Conservation (phyloP, 305 asterid species). For the Fraxinus ornus region DNA sequence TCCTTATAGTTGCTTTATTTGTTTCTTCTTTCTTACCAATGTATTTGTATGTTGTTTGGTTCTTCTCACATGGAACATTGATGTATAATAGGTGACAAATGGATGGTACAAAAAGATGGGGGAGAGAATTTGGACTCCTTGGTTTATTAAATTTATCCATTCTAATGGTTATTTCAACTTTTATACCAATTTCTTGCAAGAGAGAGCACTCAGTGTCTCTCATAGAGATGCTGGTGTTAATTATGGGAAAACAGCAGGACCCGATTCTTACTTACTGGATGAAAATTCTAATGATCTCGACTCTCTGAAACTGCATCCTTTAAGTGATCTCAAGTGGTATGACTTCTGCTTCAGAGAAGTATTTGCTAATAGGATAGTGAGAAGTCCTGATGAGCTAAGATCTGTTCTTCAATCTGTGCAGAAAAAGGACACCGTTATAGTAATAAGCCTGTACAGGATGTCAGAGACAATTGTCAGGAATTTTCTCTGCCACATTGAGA, state of each 20-base stretch:
- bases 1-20: neutral
- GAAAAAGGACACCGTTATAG: slow-evolving; percentile 43
- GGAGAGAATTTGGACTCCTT: slow-evolving; percentile 94
- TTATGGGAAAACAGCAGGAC: slow-evolving; percentile 83
- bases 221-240: slow-evolving; percentile 92
- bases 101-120: slow-evolving; percentile 93
- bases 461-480: slow-evolving; percentile 52
- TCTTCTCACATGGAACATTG: neutral
- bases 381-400: slow-evolving; percentile 46
- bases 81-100: slow-evolving; percentile 57
- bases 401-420: slow-evolving; percentile 51
- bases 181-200: slow-evolving; percentile 66
- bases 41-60: neutral
- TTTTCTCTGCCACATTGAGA: slow-evolving; percentile 75
- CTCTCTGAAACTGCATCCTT: slow-evolving; percentile 52
- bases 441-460: slow-evolving; percentile 52
- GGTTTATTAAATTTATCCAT: slow-evolving; percentile 86
- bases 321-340: slow-evolving; percentile 68
- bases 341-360: slow-evolving; percentile 77
- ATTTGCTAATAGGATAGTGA: slow-evolving; percentile 45
- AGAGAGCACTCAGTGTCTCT: slow-evolving; percentile 71
- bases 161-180: slow-evolving; percentile 73
- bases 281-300: slow-evolving; percentile 41
- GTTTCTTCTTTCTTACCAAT: neutral
- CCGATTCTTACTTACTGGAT: slow-evolving; percentile 70